phyloP scores from a whole-genome alignment of 129 eudicot genomes.

The Silybum marianum region DNA sequence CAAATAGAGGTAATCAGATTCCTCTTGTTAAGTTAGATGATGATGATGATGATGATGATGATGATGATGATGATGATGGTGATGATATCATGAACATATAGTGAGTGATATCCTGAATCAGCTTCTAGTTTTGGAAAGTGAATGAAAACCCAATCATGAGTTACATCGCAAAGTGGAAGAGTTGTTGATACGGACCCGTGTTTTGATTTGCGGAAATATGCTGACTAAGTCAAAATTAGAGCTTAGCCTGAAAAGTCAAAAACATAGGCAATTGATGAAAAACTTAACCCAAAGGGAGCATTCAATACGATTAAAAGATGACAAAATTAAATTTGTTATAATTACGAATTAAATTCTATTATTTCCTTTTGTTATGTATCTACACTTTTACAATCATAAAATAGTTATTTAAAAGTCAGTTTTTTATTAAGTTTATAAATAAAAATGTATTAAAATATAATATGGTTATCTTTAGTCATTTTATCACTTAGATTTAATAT shows the following conservation, averaged over 20 bases:
- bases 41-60: not conserved
- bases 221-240: not conserved
- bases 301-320: not conserved
- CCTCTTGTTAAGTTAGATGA: not conserved
- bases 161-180: conserved; percentile 1
- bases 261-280: not conserved
- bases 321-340: not conserved
- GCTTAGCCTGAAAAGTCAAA: conserved; percentile 11
- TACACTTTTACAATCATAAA: not conserved
- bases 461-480: too few relatives aligned
- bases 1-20: not conserved
- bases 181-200: conserved; percentile 20
- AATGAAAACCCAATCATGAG: not conserved
- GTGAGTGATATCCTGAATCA: conserved; percentile 25
- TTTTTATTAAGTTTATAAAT: too few relatives aligned
- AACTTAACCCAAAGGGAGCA: not conserved
- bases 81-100: not conserved
- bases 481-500: too few relatives aligned
- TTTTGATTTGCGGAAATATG: not conserved
- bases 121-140: conserved; percentile 15
- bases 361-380: too few relatives aligned
- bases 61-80: not conserved
- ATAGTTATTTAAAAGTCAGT: not conserved
- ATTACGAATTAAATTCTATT: not conserved
- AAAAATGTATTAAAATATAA: too few relatives aligned